Base-by-base conservation (phyloP, 2,329 filamentous ascomycete species). In the Xylaria sp. region DNA sequence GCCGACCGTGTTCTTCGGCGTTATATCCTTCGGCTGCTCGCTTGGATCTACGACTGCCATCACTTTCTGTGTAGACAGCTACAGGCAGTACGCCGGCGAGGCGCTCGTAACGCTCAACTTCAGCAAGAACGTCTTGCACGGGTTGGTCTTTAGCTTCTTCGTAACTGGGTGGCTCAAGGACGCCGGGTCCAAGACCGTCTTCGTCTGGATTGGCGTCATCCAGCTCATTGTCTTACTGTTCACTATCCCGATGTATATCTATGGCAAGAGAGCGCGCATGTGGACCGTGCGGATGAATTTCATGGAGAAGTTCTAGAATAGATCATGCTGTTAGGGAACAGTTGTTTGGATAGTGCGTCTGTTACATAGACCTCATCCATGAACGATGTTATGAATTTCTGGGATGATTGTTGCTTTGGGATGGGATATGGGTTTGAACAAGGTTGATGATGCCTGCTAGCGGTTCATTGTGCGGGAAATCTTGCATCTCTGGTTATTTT, bases 31-130 rank as follows among this genome's bases (percentile, higher is more conserved):
- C 77, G 96, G 95, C 0, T 98, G 95, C 81, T 92, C 92, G 2
- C 85, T 98, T 1, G 95, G 94, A 0, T 94, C 91, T 34, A 98
- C 95, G 0, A 98, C 94, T 0, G 87, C 93, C 23, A 97, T 98
- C 76, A 98, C 95, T 0, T 98, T 97, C 76, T 94, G 92, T 64
- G 94, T 98, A 8, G 95, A 98, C 81, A 94, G 91, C 73, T 98
- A 98, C 80, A 87, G 94, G 12, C 92, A 97, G 76, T 98, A 97
- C 80, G 95, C 95, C 0, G 94, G 94, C 23, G 95, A 98, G 81
- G 94, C 95, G 2, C 86, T 98, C 41, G 96, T 98, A 15, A 98
- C 95, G 23, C 84, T 98, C 74, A 98, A 98, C 77, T 96, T 98
- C 77, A 90, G 89, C 82, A 98, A 98, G 85, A 98, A 98, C 78